Evolutionary conservation across 768 basidiomycete genomes (phyloP).

Genomic region (Tylopilus subfusipes): DNA sequence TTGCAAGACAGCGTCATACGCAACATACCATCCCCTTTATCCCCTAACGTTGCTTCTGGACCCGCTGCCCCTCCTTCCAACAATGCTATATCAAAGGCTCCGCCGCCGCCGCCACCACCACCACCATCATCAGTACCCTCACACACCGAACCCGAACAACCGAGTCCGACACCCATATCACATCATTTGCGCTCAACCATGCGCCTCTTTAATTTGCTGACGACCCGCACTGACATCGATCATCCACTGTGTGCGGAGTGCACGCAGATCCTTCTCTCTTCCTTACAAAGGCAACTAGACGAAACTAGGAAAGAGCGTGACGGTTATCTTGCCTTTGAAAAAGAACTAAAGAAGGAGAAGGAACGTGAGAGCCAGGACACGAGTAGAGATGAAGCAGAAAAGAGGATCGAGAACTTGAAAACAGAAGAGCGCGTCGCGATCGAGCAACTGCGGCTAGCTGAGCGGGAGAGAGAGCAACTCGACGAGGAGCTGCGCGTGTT

Average conservation of each 20-base stretch:
- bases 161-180: slow-evolving; percentile 69
- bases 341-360: slow-evolving; percentile 76
- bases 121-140: slow-evolving; percentile 24
- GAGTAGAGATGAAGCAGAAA: slow-evolving; percentile 62
- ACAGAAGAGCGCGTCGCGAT: slow-evolving; percentile 64
- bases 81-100: slow-evolving; percentile 22
- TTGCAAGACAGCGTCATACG: slow-evolving; percentile 79
- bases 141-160: slow-evolving; percentile 48
- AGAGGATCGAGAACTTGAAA: slow-evolving; percentile 69
- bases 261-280: slow-evolving; percentile 73
- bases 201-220: slow-evolving; percentile 72
- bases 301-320: slow-evolving; percentile 91
- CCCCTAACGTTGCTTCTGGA: slow-evolving; percentile 43
- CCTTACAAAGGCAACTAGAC: slow-evolving; percentile 77
- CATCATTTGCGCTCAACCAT: slow-evolving; percentile 74
- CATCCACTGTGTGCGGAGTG: slow-evolving; percentile 97
- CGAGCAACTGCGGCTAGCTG: slow-evolving; percentile 71
- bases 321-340: slow-evolving; percentile 90
- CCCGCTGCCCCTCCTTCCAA: slow-evolving; percentile 39
- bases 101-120: slow-evolving; percentile 22
- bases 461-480: slow-evolving; percentile 72
- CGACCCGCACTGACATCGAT: slow-evolving; percentile 75
- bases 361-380: slow-evolving; percentile 65
- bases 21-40: slow-evolving; percentile 57
- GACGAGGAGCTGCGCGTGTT: slow-evolving; percentile 67